Percentiles rank a stretch among this genome's conserved stretches.
These are phyloP conservation scores for Colletotrichum sansevieriae DNA, from an alignment of 2,329 filamentous ascomycete genomes.

Conservation along the genomic window DNA sequence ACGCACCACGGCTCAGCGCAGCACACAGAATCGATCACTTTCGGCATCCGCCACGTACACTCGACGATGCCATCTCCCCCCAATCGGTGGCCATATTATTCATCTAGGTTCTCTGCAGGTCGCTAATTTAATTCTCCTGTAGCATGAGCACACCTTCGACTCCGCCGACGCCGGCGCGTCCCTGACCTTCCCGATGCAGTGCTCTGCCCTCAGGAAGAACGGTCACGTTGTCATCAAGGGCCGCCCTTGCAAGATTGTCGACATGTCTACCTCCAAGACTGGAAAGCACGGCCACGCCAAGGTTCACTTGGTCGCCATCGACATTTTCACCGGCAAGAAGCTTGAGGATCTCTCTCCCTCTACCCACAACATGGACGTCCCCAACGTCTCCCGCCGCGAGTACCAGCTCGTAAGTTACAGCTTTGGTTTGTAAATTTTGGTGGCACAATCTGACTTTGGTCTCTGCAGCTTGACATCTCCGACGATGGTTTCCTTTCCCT, in stretches of 20 bases:
- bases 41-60: constrained; percentile 7
- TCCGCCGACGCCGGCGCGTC: constrained; percentile 97
- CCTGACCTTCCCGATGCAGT: constrained; percentile 96
- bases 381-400: constrained; percentile 90
- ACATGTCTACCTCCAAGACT: constrained; percentile 99
- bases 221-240: constrained; percentile 98
- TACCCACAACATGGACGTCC: constrained; percentile 98
- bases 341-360: constrained; percentile 98
- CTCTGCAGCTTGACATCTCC: constrained; percentile 82
- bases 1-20: constrained; percentile 39
- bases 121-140: constrained; percentile 24
- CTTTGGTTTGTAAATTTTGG: background rate
- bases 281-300: constrained; percentile 99
- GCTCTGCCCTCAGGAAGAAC: constrained; percentile 99
- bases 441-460: constrained; percentile 25
- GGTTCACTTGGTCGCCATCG: constrained; percentile 97
- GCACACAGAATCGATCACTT: constrained; percentile 14
- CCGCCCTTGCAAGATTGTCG: constrained; percentile 99
- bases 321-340: constrained; percentile 99
- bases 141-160: constrained; percentile 85
- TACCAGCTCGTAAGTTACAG: constrained; percentile 88
- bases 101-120: background rate
- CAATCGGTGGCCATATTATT: background rate
- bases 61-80: constrained; percentile 14
- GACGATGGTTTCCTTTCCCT: constrained; percentile 96